Conservation (phyloP, 164 flowering plant species). For the Annona squamosa region DNA sequence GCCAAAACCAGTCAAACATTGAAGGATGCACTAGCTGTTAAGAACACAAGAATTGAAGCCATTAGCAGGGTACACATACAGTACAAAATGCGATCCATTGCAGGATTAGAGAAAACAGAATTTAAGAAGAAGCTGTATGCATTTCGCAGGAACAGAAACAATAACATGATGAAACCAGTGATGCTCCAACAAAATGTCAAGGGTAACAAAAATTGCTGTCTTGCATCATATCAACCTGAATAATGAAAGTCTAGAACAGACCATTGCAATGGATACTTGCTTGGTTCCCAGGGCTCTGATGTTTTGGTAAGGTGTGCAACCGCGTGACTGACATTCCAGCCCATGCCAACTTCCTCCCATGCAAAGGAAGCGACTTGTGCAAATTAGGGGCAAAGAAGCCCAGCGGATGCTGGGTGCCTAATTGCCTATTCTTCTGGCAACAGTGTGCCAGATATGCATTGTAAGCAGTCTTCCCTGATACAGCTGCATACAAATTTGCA, state of each 20-base stretch:
- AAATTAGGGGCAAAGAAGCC: constrained; percentile 39
- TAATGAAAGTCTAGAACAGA: constrained; percentile 76
- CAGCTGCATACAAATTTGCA: constrained; percentile 81
- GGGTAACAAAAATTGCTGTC: constrained; percentile 10
- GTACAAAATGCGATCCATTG: too few relatives aligned
- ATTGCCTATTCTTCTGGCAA: constrained; percentile 59
- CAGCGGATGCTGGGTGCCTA: constrained; percentile 37
- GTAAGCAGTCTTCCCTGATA: constrained; percentile 73
- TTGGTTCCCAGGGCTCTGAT: constrained; percentile 43
- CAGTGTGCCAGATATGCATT: constrained; percentile 56
- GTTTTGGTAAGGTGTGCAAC: constrained; percentile 41
- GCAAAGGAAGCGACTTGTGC: constrained; percentile 56
- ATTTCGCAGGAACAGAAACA: neutral
- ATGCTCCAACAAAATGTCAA: neutral
- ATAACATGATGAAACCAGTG: neutral
- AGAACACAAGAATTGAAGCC: too few relatives aligned
- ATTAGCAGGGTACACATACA: too few relatives aligned
- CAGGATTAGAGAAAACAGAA: too few relatives aligned
- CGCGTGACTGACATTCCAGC: constrained; percentile 63
- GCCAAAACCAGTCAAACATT: too few relatives aligned
- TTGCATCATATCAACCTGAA: constrained; percentile 38
- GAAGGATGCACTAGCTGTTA: constrained; percentile 2
- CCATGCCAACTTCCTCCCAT: constrained; percentile 69
- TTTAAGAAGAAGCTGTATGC: neutral
- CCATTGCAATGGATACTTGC: constrained; percentile 82